Evolutionary conservation across 805 yeast species (phyloP), one percentile per base, ranked within the genome.

Genomic region (Candida lessepsii): DNA sequence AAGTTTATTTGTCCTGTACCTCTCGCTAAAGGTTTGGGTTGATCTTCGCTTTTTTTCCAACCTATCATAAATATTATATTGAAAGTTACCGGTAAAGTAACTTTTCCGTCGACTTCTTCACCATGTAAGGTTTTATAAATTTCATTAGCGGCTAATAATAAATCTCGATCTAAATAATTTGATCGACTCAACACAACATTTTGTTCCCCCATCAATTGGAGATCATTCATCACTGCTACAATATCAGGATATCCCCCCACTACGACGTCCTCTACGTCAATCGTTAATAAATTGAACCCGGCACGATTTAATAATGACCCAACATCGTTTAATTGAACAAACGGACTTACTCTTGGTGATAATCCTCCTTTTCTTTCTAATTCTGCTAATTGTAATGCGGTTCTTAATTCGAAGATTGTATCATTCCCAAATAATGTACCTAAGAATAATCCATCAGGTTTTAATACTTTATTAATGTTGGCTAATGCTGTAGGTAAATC

Each of bases 391-490:
- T 87, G 96, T 32, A 87, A 64, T 2, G 89, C 70, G 0, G 95
- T 83, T 35, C 96, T 71, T 44, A 87, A 69, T 58, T 87, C 96
- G 53, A 79, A 87, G n/a, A 87, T 60, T 1, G 95, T 83, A 54
- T 87, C 96, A 9, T 90, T 91, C 15, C 91, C 93, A 49, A 85
- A 76, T 73, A 87, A 75, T 16, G 88, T 76, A 2, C 86, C 95
- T 71, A 87, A 72, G 49, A 87, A 84, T 53, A 89, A 67, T 2
- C 95, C 91, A 58, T 87, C 95, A 2, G 91, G 91, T 44, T 76
- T 77, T 26, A 87, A 65, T 18, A 84, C 70, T 4, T 62, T 54
- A 54, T 80, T 76, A 49, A 86, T 71, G 44, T 76, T 71, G 13
- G 61, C 58, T 37, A 86, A 70, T 2, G 78, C 75, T 1, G 71